Base-by-base conservation (phyloP, 202 grass and related monocot genomes). In the Alloteropsis angusta region DNA sequence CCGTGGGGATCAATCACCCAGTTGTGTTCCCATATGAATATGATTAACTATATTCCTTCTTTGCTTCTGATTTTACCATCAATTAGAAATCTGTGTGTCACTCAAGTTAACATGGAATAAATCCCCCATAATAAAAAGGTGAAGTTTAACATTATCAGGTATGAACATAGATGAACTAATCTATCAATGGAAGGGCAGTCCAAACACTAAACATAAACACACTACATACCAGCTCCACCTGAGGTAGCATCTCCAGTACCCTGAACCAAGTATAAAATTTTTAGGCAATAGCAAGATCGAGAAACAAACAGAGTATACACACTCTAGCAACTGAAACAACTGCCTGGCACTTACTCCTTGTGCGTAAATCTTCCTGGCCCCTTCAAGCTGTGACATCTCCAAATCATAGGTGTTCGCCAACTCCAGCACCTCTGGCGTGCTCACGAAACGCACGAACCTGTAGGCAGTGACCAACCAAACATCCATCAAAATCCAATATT, bases 381-480 rank as follows among this genome's bases (percentile, higher is more conserved):
- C 90, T 90, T 99, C 96, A 14, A 99, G 77, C 88, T 99, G 96
- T 36, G 86, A 93, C 92, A 91, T 93, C 80, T 99, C 96, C 0
- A 83, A 80, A 75, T 95, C 96, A 19, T 91, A 93, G 9, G 88
- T 86, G 56, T 93, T 93, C 15, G 79, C 90, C 74, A 93, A 73
- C 82, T 96, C 96, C 82, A 99, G 80, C 36, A 99, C 92, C 84
- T 99, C 96, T 18, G 96, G 96, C 5, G 96, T 99, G 83, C 90
- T 99, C 46, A 99, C 92, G 25, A 99, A 96, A 26, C 96, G 85
- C 79, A 99, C 92, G 69, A 99, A 99, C 69, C 96, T 99, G 78
- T 75, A 87, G 75, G 57, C 65, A 65, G 17, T 67, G 39, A 47
- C 9, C 65, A 85, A 37, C 26, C 49, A 84, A 78, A 36, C 38